Percentiles rank a stretch among this genome's conserved stretches.
These are phyloP conservation scores for Neocatenulostroma microsporum DNA, from an alignment of 2,329 filamentous ascomycete species.

Conservation along the genomic window DNA sequence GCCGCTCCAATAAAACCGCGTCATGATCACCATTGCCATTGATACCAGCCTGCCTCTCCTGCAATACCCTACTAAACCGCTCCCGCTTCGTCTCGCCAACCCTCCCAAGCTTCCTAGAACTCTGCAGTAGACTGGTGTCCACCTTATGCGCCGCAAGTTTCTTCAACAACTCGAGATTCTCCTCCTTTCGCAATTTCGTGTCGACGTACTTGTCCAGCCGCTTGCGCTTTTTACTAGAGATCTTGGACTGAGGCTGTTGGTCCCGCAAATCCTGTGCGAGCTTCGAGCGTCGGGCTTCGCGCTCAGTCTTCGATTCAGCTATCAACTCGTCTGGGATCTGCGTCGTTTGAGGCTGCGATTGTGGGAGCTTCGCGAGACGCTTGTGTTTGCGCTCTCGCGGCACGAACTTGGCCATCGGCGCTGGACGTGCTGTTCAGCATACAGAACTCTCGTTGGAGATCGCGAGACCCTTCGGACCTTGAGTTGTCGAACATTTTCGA, in stretches of 20 bases:
- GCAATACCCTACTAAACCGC: slow-evolving; percentile 50
- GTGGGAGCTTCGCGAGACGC: slow-evolving; percentile 55
- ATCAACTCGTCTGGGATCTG: slow-evolving; percentile 40
- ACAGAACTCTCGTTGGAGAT: too few relatives aligned
- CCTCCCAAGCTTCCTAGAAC: slow-evolving; percentile 68
- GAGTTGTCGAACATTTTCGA: too few relatives aligned
- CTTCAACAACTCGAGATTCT: slow-evolving; percentile 74
- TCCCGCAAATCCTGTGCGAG: slow-evolving; percentile 49
- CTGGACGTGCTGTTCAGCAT: too few relatives aligned
- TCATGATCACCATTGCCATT: slow-evolving; percentile 46
- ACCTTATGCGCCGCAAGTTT: slow-evolving; percentile 72
- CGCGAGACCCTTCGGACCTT: too few relatives aligned
- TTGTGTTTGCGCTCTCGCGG: slow-evolving; percentile 54
- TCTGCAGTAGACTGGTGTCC: slow-evolving; percentile 73
- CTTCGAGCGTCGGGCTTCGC: slow-evolving; percentile 45
- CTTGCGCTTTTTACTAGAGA: slow-evolving; percentile 60
- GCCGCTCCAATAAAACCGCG: slow-evolving; percentile 47
- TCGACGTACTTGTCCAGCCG: slow-evolving; percentile 67
- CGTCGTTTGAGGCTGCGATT: slow-evolving; percentile 3
- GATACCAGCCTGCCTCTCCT: slow-evolving; percentile 56
- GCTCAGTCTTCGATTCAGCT: slow-evolving; percentile 45
- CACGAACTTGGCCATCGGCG: slow-evolving; percentile 34
- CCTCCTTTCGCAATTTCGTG: slow-evolving; percentile 88
- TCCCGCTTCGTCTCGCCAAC: slow-evolving; percentile 64
- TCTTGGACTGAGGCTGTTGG: slow-evolving; percentile 47